A percentile compares a stretch with the other conserved stretches of the same genome.
phyloP scores from a whole-genome alignment of 2,329 filamentous ascomycete species.

The Neospermospora avenae region DNA sequence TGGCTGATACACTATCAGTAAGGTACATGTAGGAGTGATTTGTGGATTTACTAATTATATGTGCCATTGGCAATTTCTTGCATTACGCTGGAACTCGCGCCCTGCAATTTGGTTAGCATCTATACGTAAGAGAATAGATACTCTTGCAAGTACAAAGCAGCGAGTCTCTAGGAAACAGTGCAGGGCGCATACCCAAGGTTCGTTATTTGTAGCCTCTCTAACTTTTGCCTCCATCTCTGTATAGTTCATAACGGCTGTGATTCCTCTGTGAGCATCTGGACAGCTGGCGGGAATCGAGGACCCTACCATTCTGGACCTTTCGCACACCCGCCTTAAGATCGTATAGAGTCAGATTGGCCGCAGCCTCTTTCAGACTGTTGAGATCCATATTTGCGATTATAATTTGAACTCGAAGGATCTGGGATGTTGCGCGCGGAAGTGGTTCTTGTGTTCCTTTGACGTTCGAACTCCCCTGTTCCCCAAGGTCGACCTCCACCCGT shows the following conservation, averaged over 20 bases:
- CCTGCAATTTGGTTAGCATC: slow-evolving; percentile 18
- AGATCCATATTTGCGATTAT: slow-evolving; percentile 55
- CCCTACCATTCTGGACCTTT: slow-evolving; percentile 73
- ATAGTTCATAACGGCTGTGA: slow-evolving; percentile 71
- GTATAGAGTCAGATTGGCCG: slow-evolving; percentile 70
- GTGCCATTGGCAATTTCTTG: slow-evolving; percentile 98
- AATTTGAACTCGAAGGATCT: neutral
- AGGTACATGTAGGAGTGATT: slow-evolving; percentile 1
- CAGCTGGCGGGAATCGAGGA: slow-evolving; percentile 25
- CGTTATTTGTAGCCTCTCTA: slow-evolving; percentile 97
- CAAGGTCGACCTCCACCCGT: neutral
- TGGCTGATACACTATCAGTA: slow-evolving; percentile 56
- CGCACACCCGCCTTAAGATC: slow-evolving; percentile 73
- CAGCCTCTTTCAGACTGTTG: slow-evolving; percentile 64
- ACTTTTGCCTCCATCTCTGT: slow-evolving; percentile 77
- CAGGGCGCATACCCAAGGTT: slow-evolving; percentile 89
- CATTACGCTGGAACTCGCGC: slow-evolving; percentile 51
- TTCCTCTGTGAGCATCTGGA: slow-evolving; percentile 28
- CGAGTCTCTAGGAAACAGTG: neutral
- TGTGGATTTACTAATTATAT: slow-evolving; percentile 82
- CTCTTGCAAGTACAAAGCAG: too few species aligned
- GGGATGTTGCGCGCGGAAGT: slow-evolving; percentile 6
- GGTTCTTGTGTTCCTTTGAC: slow-evolving; percentile 12
- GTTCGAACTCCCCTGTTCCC: neutral
- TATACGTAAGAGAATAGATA: neutral